phyloP scores from a whole-genome alignment of 352 stramenopile species.

The Phytophthora crassamura region DNA sequence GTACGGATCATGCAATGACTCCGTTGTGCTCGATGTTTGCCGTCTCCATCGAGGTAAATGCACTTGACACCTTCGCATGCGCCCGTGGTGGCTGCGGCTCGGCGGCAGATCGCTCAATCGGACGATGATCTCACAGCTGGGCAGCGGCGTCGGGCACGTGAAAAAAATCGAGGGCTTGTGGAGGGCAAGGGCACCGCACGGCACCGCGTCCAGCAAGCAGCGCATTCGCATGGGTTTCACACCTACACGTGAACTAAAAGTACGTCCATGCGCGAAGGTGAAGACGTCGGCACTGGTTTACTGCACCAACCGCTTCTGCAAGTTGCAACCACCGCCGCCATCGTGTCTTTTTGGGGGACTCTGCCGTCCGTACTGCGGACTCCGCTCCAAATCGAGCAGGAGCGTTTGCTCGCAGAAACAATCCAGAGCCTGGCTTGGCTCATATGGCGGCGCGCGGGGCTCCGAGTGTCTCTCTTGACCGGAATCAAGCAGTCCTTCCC shows the following conservation, averaged over 20 bases:
- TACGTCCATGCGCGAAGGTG: not conserved
- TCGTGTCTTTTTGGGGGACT: not conserved
- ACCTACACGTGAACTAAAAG: not conserved
- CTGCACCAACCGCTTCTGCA: not conserved
- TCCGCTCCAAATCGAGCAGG: conserved; percentile 35
- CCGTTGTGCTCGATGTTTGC: too few species aligned
- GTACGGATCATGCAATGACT: too few species aligned
- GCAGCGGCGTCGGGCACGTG: conserved; percentile 17
- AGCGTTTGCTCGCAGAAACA: conserved; percentile 34
- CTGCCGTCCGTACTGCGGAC: conserved; percentile 2
- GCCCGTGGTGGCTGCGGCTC: too few species aligned
- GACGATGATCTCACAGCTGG: conserved; percentile 26
- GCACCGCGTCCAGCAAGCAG: conserved; percentile 2
- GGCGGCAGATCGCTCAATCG: conserved; percentile 25
- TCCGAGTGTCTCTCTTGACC: conserved; percentile 15
- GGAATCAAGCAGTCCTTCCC: conserved; percentile 28
- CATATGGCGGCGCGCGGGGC: conserved; percentile 22
- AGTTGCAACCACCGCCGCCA: conserved; percentile 2
- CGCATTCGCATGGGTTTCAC: not conserved
- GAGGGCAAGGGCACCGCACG: conserved; percentile 17
- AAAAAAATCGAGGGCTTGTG: conserved; percentile 24
- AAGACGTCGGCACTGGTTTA: too few species aligned
- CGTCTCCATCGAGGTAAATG: too few species aligned
- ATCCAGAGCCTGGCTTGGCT: conserved; percentile 31
- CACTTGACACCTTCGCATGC: too few species aligned